Evolutionary conservation across 305 asterid species (phyloP).

Genomic region (Fraxinus baroniana): DNA sequence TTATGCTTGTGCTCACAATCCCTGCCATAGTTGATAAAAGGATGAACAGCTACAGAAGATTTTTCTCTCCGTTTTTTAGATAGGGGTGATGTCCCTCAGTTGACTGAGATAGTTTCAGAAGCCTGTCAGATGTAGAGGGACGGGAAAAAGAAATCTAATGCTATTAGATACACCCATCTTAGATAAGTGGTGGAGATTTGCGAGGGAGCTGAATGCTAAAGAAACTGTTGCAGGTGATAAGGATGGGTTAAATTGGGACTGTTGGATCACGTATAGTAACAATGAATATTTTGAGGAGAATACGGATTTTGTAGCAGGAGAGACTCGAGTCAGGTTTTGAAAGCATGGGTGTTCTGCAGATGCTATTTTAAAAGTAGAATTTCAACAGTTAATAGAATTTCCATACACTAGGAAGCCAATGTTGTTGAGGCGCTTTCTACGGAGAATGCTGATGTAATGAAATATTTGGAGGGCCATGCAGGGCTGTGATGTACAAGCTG

Average conservation of each 20-base stretch:
- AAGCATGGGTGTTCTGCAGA: neutral
- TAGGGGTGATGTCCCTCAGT: neutral
- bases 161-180: neutral
- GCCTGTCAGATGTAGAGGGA: neutral
- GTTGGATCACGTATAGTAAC: neutral
- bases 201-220: neutral
- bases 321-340: neutral
- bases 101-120: neutral
- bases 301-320: neutral
- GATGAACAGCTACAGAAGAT: neutral
- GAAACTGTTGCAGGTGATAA: neutral
- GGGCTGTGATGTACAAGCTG: neutral
- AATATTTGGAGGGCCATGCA: neutral
- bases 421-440: neutral
- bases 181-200: neutral
- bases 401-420: neutral
- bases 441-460: neutral
- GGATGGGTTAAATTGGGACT: neutral
- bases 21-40: neutral
- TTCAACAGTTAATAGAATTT: neutral
- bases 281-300: neutral
- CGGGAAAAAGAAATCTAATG: neutral
- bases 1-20: neutral
- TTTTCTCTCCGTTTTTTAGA: neutral
- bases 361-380: neutral